These are phyloP conservation scores for Zelopaecilomyces penicillatus DNA, from an alignment of 2,329 filamentous ascomycete species.

Conservation along the genomic window DNA sequence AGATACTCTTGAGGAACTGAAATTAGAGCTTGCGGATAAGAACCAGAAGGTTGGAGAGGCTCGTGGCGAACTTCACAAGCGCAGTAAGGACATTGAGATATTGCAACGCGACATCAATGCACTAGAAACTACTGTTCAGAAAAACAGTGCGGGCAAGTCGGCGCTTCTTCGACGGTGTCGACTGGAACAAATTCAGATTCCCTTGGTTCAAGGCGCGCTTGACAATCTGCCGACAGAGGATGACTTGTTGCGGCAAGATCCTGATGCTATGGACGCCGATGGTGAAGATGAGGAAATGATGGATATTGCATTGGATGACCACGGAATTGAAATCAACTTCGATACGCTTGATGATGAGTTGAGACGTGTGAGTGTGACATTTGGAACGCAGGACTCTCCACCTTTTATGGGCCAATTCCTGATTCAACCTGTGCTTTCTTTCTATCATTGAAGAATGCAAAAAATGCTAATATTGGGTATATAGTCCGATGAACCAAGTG, in stretches of 20 bases:
- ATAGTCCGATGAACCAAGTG: slow-evolving; percentile 58
- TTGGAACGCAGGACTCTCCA: too few species aligned
- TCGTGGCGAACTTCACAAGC: slow-evolving; percentile 71
- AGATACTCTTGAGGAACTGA: slow-evolving; percentile 61
- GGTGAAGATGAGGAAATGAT: slow-evolving; percentile 52
- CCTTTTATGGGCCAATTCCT: too few species aligned
- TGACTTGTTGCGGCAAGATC: slow-evolving; percentile 63
- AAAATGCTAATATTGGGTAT: slow-evolving; percentile 26
- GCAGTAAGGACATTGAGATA: slow-evolving; percentile 72
- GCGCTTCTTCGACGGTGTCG: slow-evolving; percentile 80
- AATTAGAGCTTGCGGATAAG: slow-evolving; percentile 58
- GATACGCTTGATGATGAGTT: slow-evolving; percentile 72
- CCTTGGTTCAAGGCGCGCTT: slow-evolving; percentile 66
- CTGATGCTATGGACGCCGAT: slow-evolving; percentile 90
- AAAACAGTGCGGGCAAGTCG: slow-evolving; percentile 76
- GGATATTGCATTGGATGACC: slow-evolving; percentile 67
- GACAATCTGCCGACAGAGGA: slow-evolving; percentile 86
- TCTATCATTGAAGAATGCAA: background rate
- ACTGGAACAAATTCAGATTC: slow-evolving; percentile 84
- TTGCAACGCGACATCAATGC: slow-evolving; percentile 64
- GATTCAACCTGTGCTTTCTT: too few species aligned
- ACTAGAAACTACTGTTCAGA: slow-evolving; percentile 80
- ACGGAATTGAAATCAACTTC: slow-evolving; percentile 88
- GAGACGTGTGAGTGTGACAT: slow-evolving; percentile 52
- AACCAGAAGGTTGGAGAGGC: slow-evolving; percentile 70